Evolutionary conservation across 139 green algal genomes (phyloP).

Genomic region (Penium margaritaceum): DNA sequence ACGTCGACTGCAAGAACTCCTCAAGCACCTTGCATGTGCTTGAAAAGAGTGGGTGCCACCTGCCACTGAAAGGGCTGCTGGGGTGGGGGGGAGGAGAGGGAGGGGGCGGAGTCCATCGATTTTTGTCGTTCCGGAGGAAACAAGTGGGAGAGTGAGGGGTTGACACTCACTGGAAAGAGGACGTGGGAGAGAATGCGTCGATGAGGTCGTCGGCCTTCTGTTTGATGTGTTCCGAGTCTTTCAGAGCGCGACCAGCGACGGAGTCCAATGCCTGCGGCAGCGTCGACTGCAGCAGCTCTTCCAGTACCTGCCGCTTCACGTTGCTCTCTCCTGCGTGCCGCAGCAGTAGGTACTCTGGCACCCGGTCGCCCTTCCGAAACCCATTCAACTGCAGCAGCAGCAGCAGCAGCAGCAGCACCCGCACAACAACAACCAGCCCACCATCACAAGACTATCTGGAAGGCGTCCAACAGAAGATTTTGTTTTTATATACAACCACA

Average conservation of each 20-base stretch:
- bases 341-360: slow-evolving; percentile 8
- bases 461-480: too few species aligned
- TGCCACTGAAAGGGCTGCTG: too few species aligned
- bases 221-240: slow-evolving; percentile 36
- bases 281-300: neutral
- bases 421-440: too few species aligned
- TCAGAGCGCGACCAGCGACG: slow-evolving; percentile 18
- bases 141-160: neutral
- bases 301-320: neutral
- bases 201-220: slow-evolving; percentile 22
- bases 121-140: too few species aligned
- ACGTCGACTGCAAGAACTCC: too few species aligned
- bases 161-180: neutral
- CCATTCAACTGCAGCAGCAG: slow-evolving; percentile 3
- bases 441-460: too few species aligned
- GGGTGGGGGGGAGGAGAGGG: too few species aligned
- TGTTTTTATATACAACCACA: too few species aligned
- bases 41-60: too few species aligned
- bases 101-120: too few species aligned
- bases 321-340: neutral
- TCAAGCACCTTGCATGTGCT: too few species aligned
- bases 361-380: neutral
- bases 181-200: neutral
- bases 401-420: too few species aligned
- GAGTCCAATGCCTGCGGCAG: neutral